Evolutionary conservation across 108 stramenopile genomes (phyloP), one percentile per base, ranked within the genome.

Genomic region (Pseudonitzschia multistriata): DNA sequence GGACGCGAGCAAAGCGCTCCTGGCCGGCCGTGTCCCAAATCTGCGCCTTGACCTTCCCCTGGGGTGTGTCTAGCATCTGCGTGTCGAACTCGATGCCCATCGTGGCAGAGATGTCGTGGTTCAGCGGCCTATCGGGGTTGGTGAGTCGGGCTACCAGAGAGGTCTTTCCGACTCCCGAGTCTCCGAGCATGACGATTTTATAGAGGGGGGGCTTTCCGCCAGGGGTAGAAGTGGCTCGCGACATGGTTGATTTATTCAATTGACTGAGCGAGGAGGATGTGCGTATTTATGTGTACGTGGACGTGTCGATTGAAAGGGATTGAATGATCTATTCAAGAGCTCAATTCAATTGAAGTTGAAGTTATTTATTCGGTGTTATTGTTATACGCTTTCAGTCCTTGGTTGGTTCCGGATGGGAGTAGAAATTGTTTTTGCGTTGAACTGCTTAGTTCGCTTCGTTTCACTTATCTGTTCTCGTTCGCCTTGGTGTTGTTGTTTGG

Each of bases 71-170:
- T 7, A 96, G 81, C 89, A 96, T 89, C 79, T 95, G 94, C 22
- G 95, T 96, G 79, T 96, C 95, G 74, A 96, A 96, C 70, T 96
- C 95, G 71, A 96, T 96, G 11, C 95, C 95, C 95, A 96, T 96
- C 34, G 95, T 96, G 61, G 95, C 95, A 11, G 87, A 86, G 69
- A 96, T 91, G 70, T 92, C 89, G 78, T 93, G 91, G 66, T 93
- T 93, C 33, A 96, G 80, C 0, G 92, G 92, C 35, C 86, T 76
- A 69, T 92, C 86, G 14, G 95, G 95, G 54, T 93, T 93, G 13
- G 90, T 91, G 36, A 96, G 65, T 35, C 92, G 87, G 8, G 90
- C 90, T 0, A 96, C 95, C 48, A 96, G 79, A 25, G 85, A 89
- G 11, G 95, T 96, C 62, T 96, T 96, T 11, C 95, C 95, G 2